A percentile compares a stretch with the other conserved stretches of the same genome.
Evolutionary conservation across 1,139 yeast genomes (phyloP).

Genomic region (Kodamaea suecica): DNA sequence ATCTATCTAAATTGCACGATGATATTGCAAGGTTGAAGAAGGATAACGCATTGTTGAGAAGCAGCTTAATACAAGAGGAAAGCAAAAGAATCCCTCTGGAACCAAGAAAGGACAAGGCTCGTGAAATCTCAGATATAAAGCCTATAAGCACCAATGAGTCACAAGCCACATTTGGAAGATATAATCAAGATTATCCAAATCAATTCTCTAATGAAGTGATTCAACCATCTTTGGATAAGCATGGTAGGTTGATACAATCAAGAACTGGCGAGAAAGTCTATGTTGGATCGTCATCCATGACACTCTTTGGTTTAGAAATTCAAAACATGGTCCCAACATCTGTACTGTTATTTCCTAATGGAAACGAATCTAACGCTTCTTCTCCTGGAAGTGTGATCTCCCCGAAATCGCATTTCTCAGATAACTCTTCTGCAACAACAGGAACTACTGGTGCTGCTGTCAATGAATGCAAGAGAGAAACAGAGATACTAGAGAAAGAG

Average conservation of each 20-base stretch:
- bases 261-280: constrained; percentile 72
- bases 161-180: constrained; percentile 2
- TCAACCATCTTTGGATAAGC: constrained; percentile 65
- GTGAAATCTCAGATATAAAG: neutral
- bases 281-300: constrained; percentile 81
- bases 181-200: constrained; percentile 1
- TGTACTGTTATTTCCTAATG: neutral
- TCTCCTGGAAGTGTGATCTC: constrained; percentile 11
- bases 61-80: constrained; percentile 36
- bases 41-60: constrained; percentile 56
- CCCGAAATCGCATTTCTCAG: constrained; percentile 9
- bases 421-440: neutral
- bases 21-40: constrained; percentile 53
- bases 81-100: constrained; percentile 6
- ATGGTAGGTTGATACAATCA: constrained; percentile 68
- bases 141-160: constrained; percentile 5
- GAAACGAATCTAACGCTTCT: constrained; percentile 9
- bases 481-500: constrained; percentile 59
- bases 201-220: constrained; percentile 40
- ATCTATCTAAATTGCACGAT: constrained; percentile 64
- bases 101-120: neutral
- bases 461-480: constrained; percentile 28
- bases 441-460: neutral
- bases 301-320: constrained; percentile 72
- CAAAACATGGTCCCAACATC: constrained; percentile 53